Percentiles rank a stretch among this genome's conserved stretches.
Evolutionary conservation across 2,329 filamentous ascomycete species (phyloP).

Genomic region (Fusarium stilboides): DNA sequence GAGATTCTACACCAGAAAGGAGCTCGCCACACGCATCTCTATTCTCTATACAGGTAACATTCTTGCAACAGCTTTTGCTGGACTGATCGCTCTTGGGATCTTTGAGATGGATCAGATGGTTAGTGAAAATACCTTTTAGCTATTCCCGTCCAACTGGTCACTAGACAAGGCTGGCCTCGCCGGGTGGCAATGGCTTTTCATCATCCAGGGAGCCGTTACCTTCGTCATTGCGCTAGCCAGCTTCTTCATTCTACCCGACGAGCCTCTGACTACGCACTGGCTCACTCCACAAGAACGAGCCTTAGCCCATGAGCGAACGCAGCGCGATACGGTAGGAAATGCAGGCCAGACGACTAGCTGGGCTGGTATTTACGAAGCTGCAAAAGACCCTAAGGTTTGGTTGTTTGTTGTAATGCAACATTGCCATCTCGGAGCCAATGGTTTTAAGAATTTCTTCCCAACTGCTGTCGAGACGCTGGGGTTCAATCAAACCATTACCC

Average conservation of each 20-base stretch:
- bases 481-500: constrained; percentile 45
- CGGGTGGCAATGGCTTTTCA: constrained; percentile 67
- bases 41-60: constrained; percentile 62
- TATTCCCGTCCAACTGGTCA: not conserved
- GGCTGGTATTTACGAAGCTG: constrained; percentile 61
- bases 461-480: constrained; percentile 48
- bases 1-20: constrained; percentile 69
- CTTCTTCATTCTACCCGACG: constrained; percentile 52
- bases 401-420: constrained; percentile 66
- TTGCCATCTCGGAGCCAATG: constrained; percentile 64
- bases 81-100: constrained; percentile 61
- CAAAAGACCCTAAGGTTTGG: constrained; percentile 63
- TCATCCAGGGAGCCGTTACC: constrained; percentile 71
- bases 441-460: constrained; percentile 57
- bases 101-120: constrained; percentile 52
- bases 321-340: constrained; percentile 63
- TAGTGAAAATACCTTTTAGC: rapidly evolving
- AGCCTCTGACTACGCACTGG: constrained; percentile 59
- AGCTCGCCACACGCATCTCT: constrained; percentile 59
- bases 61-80: constrained; percentile 56
- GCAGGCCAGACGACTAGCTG: constrained; percentile 57
- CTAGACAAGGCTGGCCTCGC: constrained; percentile 21
- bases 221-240: constrained; percentile 42
- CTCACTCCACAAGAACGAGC: constrained; percentile 61
- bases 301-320: constrained; percentile 58